A percentile compares a stretch with the other conserved stretches of the same genome.
These are phyloP conservation scores for Pseudocercospora cruenta DNA, from an alignment of 2,329 filamentous ascomycete species.

Conservation along the genomic window DNA sequence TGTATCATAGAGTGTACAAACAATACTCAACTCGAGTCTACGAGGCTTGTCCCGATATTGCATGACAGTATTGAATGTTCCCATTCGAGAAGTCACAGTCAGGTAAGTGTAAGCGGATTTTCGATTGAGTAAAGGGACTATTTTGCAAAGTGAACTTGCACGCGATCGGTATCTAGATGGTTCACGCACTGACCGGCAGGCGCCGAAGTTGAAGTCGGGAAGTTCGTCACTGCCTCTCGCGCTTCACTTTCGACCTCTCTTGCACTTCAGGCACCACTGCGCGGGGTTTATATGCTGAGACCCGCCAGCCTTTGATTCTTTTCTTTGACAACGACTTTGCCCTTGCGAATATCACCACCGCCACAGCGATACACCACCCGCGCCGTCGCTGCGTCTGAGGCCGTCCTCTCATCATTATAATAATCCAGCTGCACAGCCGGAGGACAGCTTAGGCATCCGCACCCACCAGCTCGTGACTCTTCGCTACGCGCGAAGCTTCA, in stretches of 20 bases:
- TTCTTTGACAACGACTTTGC: background rate
- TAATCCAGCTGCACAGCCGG: slow-evolving; percentile 11
- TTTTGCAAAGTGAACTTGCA: background rate
- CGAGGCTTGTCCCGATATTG: background rate
- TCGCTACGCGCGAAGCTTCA: background rate
- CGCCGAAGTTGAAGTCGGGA: background rate
- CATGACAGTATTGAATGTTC: too few species aligned
- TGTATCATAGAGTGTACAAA: slow-evolving; percentile 17
- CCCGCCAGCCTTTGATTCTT: background rate
- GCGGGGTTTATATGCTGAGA: background rate
- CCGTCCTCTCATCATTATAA: background rate
- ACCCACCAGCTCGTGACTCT: background rate
- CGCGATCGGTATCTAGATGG: background rate
- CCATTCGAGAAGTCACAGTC: too few species aligned
- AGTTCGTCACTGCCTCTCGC: background rate
- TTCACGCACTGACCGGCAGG: background rate
- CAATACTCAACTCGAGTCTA: slow-evolving; percentile 11
- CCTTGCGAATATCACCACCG: background rate
- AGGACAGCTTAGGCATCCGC: background rate
- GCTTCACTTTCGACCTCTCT: background rate
- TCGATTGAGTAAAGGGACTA: background rate
- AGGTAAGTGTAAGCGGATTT: background rate
- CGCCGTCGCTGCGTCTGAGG: background rate
- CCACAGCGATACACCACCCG: background rate
- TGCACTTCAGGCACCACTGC: background rate